These are phyloP conservation scores for Peronospora farinosa DNA, from an alignment of 352 stramenopile genomes.

Conservation along the genomic window DNA sequence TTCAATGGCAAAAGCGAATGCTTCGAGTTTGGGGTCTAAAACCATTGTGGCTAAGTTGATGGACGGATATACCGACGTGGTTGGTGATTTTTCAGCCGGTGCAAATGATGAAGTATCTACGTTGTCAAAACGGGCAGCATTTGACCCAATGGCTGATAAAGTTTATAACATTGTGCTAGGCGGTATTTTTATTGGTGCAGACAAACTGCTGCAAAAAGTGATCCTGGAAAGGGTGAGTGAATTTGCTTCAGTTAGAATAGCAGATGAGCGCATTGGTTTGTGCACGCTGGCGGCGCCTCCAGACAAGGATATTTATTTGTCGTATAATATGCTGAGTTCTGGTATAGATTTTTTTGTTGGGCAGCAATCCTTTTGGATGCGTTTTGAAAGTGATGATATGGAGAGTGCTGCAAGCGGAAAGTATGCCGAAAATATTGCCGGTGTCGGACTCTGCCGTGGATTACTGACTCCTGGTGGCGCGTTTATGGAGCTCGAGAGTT, in stretches of 20 bases:
- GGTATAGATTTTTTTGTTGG: slow-evolving; percentile 31
- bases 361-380: slow-evolving; percentile 37
- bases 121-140: slow-evolving; percentile 15
- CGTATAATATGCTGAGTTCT: slow-evolving; percentile 36
- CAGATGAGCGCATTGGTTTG: slow-evolving; percentile 37
- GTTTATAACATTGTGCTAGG: slow-evolving; percentile 43
- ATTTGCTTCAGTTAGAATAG: slow-evolving; percentile 29
- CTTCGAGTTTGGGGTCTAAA: slow-evolving; percentile 46
- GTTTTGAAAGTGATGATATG: slow-evolving; percentile 40
- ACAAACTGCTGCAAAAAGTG: slow-evolving; percentile 13
- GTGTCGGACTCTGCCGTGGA: slow-evolving; percentile 26
- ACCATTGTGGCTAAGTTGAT: slow-evolving; percentile 34
- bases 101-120: slow-evolving; percentile 2
- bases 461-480: slow-evolving; percentile 28
- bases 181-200: slow-evolving; percentile 19
- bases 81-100: not conserved
- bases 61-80: slow-evolving; percentile 5
- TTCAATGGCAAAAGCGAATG: slow-evolving; percentile 29
- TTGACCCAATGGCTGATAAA: slow-evolving; percentile 28
- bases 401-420: slow-evolving; percentile 25
- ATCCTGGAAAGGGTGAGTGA: slow-evolving; percentile 32
- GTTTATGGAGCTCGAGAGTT: slow-evolving; percentile 30
- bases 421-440: slow-evolving; percentile 15
- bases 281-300: slow-evolving; percentile 35
- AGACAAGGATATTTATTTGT: slow-evolving; percentile 28